These are phyloP conservation scores for Fragaria ananassa DNA, from an alignment of 306 rosid genomes.

Conservation along the genomic window DNA sequence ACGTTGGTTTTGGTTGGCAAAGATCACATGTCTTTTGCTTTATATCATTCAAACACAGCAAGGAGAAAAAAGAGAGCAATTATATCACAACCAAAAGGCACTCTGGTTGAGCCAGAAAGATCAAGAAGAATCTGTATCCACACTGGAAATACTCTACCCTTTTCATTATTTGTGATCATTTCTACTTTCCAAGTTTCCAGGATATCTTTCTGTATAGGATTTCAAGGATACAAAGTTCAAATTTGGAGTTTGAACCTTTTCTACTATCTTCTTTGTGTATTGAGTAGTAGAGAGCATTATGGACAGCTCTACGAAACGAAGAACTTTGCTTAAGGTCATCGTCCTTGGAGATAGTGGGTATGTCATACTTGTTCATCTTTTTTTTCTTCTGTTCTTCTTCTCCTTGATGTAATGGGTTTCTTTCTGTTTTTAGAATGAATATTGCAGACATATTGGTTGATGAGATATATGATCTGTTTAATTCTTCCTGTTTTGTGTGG, in stretches of 20 bases:
- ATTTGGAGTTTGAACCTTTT: background rate
- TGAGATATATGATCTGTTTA: background rate
- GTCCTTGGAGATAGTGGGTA: slow-evolving; percentile 97
- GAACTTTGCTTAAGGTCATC: slow-evolving; percentile 80
- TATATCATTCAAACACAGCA: slow-evolving; percentile 32
- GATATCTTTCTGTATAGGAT: background rate
- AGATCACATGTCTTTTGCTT: slow-evolving; percentile 47
- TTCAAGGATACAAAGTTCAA: background rate
- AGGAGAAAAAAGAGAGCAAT: background rate
- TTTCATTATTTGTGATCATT: slow-evolving; percentile 21
- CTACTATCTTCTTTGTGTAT: slow-evolving; percentile 10
- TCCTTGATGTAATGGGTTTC: background rate
- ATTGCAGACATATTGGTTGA: background rate
- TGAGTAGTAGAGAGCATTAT: slow-evolving; percentile 20
- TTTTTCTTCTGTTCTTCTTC: background rate
- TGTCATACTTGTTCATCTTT: background rate
- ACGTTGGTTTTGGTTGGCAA: slow-evolving; percentile 56
- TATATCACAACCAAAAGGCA: slow-evolving; percentile 6
- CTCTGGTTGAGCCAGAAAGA: slow-evolving; percentile 1
- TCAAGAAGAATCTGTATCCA: slow-evolving; percentile 38
- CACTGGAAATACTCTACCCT: slow-evolving; percentile 23
- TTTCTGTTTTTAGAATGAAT: background rate
- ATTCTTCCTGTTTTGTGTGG: slow-evolving; percentile 4
- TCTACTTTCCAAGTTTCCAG: slow-evolving; percentile 8
- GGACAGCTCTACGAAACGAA: slow-evolving; percentile 50